phyloP scores from a whole-genome alignment of 2,329 filamentous ascomycete species.

The Periconia digitata region DNA sequence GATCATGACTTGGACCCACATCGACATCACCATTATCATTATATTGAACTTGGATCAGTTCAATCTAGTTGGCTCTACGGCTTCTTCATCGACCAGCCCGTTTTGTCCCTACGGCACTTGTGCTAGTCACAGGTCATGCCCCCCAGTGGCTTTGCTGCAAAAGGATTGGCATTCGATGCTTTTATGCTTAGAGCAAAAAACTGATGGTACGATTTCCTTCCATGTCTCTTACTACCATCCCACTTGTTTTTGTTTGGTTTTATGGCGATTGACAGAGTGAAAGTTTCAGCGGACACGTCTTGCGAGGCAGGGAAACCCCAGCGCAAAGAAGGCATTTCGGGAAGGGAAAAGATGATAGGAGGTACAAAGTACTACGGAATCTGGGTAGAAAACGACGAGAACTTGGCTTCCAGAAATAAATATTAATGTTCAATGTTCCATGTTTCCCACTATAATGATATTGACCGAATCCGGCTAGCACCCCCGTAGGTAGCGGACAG shows the following conservation, averaged over 20 bases:
- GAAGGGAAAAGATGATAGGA: neutral
- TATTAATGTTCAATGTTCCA: no score
- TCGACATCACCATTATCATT: neutral
- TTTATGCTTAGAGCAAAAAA: neutral
- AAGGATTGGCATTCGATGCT: neutral
- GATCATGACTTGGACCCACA: neutral
- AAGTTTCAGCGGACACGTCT: neutral
- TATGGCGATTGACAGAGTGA: neutral
- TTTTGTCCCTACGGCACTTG: no score
- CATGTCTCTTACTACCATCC: neutral
- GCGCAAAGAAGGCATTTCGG: neutral
- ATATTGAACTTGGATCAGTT: neutral
- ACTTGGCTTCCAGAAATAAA: no score
- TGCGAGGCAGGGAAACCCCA: no score
- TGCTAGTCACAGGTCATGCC: neutral
- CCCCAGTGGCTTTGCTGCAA: neutral
- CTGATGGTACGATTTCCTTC: neutral
- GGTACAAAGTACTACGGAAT: no score
- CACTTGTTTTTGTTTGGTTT: neutral
- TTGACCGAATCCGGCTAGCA: constrained; percentile 9
- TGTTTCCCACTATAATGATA: neutral
- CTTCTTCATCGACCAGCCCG: neutral
- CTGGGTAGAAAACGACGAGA: no score
- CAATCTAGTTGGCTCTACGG: neutral
- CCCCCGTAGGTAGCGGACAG: constrained; percentile 19